Evolutionary conservation across 305 asterid genomes (phyloP).

Genomic region (Striga hermonthica): DNA sequence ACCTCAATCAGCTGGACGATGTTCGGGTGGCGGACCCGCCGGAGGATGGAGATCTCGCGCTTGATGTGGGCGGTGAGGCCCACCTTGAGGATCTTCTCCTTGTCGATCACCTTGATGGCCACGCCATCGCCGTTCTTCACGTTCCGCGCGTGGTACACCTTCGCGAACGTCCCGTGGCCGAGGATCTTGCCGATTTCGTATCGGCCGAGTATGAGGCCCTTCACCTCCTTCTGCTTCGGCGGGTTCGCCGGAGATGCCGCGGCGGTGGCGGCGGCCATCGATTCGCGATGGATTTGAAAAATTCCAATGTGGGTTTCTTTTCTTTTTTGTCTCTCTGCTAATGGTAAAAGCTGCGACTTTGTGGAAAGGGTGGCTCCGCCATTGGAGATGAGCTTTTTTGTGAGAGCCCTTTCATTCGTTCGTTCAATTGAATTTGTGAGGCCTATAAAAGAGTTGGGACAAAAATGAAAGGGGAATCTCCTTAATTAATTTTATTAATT

Average conservation of each 20-base stretch:
- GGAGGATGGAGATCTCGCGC: slow-evolving; percentile 49
- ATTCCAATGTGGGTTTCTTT: no score
- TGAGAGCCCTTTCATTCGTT: no score
- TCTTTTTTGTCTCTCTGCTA: no score
- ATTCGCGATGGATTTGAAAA: neutral
- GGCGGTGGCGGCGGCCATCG: slow-evolving; percentile 26
- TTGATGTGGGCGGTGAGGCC: slow-evolving; percentile 44
- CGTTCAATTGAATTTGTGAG: no score
- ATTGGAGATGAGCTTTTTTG: no score
- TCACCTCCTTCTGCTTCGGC: slow-evolving; percentile 38
- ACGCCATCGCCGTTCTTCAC: slow-evolving; percentile 41
- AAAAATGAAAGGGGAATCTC: no score
- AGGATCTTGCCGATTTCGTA: slow-evolving; percentile 45
- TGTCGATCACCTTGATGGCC: slow-evolving; percentile 47
- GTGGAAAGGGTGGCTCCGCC: no score
- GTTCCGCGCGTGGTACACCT: slow-evolving; percentile 45
- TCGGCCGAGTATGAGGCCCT: slow-evolving; percentile 39
- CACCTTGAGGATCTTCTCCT: slow-evolving; percentile 42
- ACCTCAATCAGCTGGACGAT: slow-evolving; percentile 46
- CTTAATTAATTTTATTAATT: no score
- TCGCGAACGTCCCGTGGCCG: slow-evolving; percentile 51
- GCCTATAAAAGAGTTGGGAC: no score
- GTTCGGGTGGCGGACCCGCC: slow-evolving; percentile 48
- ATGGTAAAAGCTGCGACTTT: no score
- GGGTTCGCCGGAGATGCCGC: slow-evolving; percentile 6